Base-by-base conservation (phyloP, 371 early-diverging fungal genomes). In the Dichotomocladium elegans region DNA sequence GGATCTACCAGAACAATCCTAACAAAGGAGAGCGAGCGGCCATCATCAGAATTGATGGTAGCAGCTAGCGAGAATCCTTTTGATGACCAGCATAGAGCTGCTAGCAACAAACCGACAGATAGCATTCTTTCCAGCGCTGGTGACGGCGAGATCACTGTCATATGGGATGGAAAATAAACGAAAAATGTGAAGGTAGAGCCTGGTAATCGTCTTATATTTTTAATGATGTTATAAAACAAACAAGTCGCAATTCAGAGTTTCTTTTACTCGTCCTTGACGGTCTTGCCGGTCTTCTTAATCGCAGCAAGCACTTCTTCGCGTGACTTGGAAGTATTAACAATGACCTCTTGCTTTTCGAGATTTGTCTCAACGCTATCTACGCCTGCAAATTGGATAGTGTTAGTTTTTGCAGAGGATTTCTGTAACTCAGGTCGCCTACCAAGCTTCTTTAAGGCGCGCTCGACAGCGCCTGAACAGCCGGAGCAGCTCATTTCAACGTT, bases 401-500 rank as follows among this genome's bases (percentile, higher is more conserved):
- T n/a, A n/a, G n/a, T n/a, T n/a, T n/a, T n/a, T n/a, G n/a, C n/a
- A n/a, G n/a, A 0, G 15, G 25, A 9, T 17, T 46, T 11, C 24
- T 53, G 14, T 41, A 41, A 41, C 22, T 30, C 19, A 35, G 53
- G n/a, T n/a, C 82, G 79, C 80, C 77, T n/a, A 40, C 74, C 67
- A 22, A 87, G 74, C 63, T 81, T 83, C 45, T 43, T 51, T 55
- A 93, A 69, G 24, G 88, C 90, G 25, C 85, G 76, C 55, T 74
- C 78, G 27, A 93, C 90, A 33, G 92, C 91, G 57, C 80, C 79
- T 30, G 82, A 80, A 77, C 93, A 93, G 35, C 93, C 93, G 42
- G 72, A 59, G 79, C 93, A 91, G 64, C 85, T 66, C 91, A 93
- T 93, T 60, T 62, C 83, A 55, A 93, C 93, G 35, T 83, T 85